A percentile compares a stretch with the other conserved stretches of the same genome.
phyloP scores from a whole-genome alignment of 345 rosid genomes.

The Rubroshorea leprosula region DNA sequence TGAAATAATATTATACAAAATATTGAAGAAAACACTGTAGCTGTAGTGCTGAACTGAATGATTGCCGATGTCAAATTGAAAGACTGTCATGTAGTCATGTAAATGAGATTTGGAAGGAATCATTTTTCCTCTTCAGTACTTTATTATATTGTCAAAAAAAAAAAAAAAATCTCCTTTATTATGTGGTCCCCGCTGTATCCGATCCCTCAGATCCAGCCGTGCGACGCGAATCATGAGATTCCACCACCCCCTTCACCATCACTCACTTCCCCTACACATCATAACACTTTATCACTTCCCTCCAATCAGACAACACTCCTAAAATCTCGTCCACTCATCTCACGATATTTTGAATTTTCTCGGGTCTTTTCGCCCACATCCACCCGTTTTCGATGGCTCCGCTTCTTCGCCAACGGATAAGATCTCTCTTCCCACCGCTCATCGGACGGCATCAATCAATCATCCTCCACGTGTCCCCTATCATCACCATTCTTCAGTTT shows the following conservation, averaged over 20 bases:
- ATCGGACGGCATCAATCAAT: constrained; percentile 33
- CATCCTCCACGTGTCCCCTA: constrained; percentile 28
- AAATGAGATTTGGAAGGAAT: not conserved
- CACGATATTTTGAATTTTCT: not conserved
- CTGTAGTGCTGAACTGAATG: not conserved
- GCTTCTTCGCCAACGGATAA: constrained; percentile 43
- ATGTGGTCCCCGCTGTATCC: constrained; percentile 51
- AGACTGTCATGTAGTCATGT: constrained; percentile 53
- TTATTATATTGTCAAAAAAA: too few species aligned
- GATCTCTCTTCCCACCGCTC: constrained; percentile 30
- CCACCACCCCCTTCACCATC: too few species aligned
- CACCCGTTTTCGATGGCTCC: constrained; percentile 55
- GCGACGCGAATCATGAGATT: constrained; percentile 61
- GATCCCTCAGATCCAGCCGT: constrained; percentile 73
- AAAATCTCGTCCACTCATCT: not conserved
- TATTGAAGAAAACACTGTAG: constrained; percentile 14
- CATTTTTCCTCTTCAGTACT: too few species aligned
- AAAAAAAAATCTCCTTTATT: not conserved
- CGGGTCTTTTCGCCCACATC: not conserved
- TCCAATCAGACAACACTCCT: not conserved
- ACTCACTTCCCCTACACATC: constrained; percentile 34
- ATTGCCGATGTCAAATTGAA: constrained; percentile 37
- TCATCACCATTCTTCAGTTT: constrained; percentile 19
- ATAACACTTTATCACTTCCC: constrained; percentile 26
- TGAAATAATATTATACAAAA: too few species aligned